These are phyloP conservation scores for Fusarium sp. DNA, from an alignment of 2,329 filamentous ascomycete genomes.

Conservation along the genomic window DNA sequence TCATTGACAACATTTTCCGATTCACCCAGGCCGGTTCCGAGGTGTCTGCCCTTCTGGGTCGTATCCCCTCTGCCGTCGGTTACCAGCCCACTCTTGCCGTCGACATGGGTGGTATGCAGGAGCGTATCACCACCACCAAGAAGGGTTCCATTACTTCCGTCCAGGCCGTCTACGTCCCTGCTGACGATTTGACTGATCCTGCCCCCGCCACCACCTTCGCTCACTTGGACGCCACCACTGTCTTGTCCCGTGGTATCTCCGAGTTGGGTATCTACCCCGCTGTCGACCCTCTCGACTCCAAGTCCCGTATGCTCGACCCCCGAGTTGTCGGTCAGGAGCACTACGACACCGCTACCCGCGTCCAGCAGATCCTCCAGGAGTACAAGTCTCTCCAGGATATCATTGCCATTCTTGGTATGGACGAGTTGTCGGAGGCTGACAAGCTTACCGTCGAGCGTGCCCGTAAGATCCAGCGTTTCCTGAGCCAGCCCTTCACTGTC, in stretches of 20 bases:
- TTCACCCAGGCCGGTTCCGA: slow-evolving; percentile 99
- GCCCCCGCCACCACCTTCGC: slow-evolving; percentile 99
- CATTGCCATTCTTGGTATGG: slow-evolving; percentile 99
- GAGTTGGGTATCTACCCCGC: slow-evolving; percentile 99
- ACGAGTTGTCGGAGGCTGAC: slow-evolving; percentile 98
- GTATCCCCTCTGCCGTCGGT: slow-evolving; percentile 99
- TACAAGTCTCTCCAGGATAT: slow-evolving; percentile 99
- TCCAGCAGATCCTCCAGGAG: slow-evolving; percentile 99
- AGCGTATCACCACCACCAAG: slow-evolving; percentile 99
- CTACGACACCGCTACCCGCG: slow-evolving; percentile 91
- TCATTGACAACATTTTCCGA: slow-evolving; percentile 99
- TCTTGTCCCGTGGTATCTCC: slow-evolving; percentile 99
- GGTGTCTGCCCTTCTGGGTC: slow-evolving; percentile 98
- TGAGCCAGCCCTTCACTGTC: slow-evolving; percentile 98
- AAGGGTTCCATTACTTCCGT: slow-evolving; percentile 99
- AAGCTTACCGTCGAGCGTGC: slow-evolving; percentile 99
- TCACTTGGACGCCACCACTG: slow-evolving; percentile 99
- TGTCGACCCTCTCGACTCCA: slow-evolving; percentile 99
- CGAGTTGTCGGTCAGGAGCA: slow-evolving; percentile 98
- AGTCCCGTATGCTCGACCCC: slow-evolving; percentile 99
- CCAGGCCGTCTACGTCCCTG: slow-evolving; percentile 99
- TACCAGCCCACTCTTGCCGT: slow-evolving; percentile 99
- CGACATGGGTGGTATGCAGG: slow-evolving; percentile 99
- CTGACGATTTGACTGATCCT: slow-evolving; percentile 99
- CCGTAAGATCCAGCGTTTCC: slow-evolving; percentile 99